phyloP scores from a whole-genome alignment of 306 rosid species.

The Fagus crenata region DNA sequence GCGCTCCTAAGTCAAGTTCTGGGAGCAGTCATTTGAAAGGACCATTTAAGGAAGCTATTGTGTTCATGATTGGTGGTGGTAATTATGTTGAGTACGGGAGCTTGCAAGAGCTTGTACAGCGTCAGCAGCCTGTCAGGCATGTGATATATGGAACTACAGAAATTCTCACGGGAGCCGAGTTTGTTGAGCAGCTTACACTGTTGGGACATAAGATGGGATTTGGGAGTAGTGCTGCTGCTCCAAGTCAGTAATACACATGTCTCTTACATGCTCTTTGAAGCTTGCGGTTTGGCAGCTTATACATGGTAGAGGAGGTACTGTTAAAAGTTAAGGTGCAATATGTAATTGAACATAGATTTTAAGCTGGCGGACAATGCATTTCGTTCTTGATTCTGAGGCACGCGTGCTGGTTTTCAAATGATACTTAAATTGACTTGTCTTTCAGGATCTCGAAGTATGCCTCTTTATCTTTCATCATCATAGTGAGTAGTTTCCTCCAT shows the following conservation, averaged over 20 bases:
- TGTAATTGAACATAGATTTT: slow-evolving; percentile 19
- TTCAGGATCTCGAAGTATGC: slow-evolving; percentile 22
- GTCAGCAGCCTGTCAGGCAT: slow-evolving; percentile 83
- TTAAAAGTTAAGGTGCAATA: slow-evolving; percentile 29
- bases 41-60: slow-evolving; percentile 92
- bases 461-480: slow-evolving; percentile 27
- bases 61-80: slow-evolving; percentile 97
- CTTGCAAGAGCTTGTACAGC: slow-evolving; percentile 75
- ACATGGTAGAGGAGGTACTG: slow-evolving; percentile 6
- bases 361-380: slow-evolving; percentile 21
- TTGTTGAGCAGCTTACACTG: slow-evolving; percentile 80
- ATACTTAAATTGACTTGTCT: neutral
- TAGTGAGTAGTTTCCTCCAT: slow-evolving; percentile 23
- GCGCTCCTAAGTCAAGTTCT: slow-evolving; percentile 74
- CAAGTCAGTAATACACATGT: slow-evolving; percentile 48
- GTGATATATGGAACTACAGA: slow-evolving; percentile 89
- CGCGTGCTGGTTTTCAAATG: slow-evolving; percentile 28
- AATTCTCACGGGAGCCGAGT: slow-evolving; percentile 85
- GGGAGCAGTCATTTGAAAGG: slow-evolving; percentile 86
- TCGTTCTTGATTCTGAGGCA: slow-evolving; percentile 31
- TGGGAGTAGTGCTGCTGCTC: slow-evolving; percentile 50
- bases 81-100: slow-evolving; percentile 90
- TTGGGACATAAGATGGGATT: slow-evolving; percentile 96
- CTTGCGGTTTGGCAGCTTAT: slow-evolving; percentile 31
- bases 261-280: slow-evolving; percentile 18